Conservation (phyloP, 306 rosid genomes). For the Glycyrrhiza uralensis region DNA sequence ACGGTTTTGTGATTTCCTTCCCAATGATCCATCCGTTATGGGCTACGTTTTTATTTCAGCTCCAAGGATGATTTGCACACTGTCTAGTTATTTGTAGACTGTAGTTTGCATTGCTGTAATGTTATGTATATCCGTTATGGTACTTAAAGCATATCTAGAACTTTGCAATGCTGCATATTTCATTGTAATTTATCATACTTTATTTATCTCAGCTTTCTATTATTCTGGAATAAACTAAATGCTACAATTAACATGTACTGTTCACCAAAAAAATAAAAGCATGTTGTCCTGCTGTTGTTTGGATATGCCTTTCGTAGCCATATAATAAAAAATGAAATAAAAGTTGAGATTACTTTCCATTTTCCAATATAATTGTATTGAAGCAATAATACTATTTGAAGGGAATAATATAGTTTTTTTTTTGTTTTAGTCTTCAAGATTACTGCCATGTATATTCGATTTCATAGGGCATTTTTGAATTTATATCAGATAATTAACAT, state of each 20-base stretch:
- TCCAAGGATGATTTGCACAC: slow-evolving; percentile 28
- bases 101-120: not conserved
- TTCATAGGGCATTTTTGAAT: too few relatives aligned
- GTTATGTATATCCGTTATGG: not conserved
- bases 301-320: not conserved
- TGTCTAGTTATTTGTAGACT: not conserved
- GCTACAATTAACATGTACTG: not conserved
- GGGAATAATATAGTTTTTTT: too few relatives aligned
- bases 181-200: not conserved
- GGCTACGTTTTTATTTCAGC: slow-evolving; percentile 64
- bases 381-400: too few relatives aligned
- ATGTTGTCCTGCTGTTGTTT: not conserved
- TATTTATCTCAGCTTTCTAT: not conserved
- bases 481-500: too few relatives aligned
- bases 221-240: not conserved
- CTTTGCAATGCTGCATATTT: not conserved
- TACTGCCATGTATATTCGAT: too few relatives aligned
- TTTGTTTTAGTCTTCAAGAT: too few relatives aligned
- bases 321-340: too few relatives aligned
- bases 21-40: slow-evolving; percentile 35
- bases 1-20: slow-evolving; percentile 79
- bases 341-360: too few relatives aligned
- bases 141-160: not conserved
- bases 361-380: too few relatives aligned
- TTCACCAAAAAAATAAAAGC: too few relatives aligned